Conservation (phyloP, 2,329 filamentous ascomycete species). For the Pseudogymnoascus sp. region DNA sequence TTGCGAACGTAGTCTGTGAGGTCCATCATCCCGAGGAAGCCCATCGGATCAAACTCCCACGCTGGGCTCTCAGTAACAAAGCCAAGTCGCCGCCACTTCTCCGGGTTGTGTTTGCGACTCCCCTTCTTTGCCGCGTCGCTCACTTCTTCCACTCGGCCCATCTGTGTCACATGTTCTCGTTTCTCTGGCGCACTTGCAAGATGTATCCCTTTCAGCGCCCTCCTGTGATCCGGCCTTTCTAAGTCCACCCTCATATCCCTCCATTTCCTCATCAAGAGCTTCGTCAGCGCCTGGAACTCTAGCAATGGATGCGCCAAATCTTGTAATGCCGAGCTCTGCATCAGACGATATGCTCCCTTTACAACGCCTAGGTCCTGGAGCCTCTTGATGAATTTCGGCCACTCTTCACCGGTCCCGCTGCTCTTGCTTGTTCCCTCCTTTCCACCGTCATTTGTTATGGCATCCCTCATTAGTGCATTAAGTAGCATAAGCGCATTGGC, state of each 20-base stretch:
- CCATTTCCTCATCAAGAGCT: slow-evolving; percentile 82
- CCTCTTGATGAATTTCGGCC: slow-evolving; percentile 90
- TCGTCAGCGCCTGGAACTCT: slow-evolving; percentile 88
- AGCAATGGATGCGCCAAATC: slow-evolving; percentile 83
- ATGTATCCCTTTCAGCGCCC: slow-evolving; percentile 69
- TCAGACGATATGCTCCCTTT: slow-evolving; percentile 80
- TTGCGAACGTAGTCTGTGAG: slow-evolving; percentile 87
- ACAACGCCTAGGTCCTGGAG: slow-evolving; percentile 90
- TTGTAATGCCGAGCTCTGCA: slow-evolving; percentile 88
- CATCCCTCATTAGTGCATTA: slow-evolving; percentile 89
- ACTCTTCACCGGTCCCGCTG: slow-evolving; percentile 53
- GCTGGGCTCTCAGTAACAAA: slow-evolving; percentile 86
- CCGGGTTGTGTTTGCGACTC: slow-evolving; percentile 67
- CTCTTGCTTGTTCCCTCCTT: slow-evolving; percentile 29
- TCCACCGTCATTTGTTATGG: slow-evolving; percentile 56
- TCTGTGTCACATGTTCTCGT: slow-evolving; percentile 24
- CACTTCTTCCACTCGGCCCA: slow-evolving; percentile 27
- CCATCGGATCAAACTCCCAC: slow-evolving; percentile 73
- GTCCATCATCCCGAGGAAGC: slow-evolving; percentile 96
- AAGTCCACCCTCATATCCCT: slow-evolving; percentile 74
- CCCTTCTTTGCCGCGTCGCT: slow-evolving; percentile 44
- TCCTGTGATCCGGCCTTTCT: slow-evolving; percentile 78
- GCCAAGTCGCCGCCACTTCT: slow-evolving; percentile 87
- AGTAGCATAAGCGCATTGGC: slow-evolving; percentile 92
- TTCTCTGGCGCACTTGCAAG: slow-evolving; percentile 67